phyloP scores from a whole-genome alignment of 2,329 filamentous ascomycete species.

The Sporothrix luriei region DNA sequence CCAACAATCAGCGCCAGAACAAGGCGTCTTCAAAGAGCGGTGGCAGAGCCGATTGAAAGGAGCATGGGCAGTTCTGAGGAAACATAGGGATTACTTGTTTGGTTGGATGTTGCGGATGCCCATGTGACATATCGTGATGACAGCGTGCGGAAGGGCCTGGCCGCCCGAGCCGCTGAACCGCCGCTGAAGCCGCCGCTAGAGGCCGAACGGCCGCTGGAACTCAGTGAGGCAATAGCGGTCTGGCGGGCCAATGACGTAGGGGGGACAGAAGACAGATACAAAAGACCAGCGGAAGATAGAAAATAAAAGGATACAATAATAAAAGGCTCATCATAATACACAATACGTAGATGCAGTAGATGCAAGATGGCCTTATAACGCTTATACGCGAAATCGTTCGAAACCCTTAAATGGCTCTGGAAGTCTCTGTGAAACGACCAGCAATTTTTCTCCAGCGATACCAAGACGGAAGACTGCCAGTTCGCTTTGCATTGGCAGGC shows the following conservation, averaged over 20 bases:
- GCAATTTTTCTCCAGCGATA: neutral
- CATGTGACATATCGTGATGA: constrained; percentile 14
- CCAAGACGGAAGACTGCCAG: neutral
- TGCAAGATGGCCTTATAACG: neutral
- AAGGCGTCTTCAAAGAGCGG: too few relatives aligned
- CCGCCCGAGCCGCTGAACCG: constrained; percentile 1
- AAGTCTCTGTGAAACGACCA: neutral
- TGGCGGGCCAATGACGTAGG: constrained; percentile 4
- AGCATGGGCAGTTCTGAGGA: too few relatives aligned
- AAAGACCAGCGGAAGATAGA: neutral
- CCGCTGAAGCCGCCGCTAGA: constrained; percentile 1
- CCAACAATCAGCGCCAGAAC: neutral
- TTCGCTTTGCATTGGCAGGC: neutral
- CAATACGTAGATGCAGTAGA: too few relatives aligned
- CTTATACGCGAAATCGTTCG: neutral
- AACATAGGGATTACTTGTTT: neutral
- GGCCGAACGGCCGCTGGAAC: neutral
- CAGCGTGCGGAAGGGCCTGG: neutral
- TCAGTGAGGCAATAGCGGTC: too few relatives aligned
- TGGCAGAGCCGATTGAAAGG: too few relatives aligned
- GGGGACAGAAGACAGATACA: too few relatives aligned
- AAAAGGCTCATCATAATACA: too few relatives aligned
- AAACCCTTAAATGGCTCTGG: neutral
- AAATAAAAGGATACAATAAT: neutral
- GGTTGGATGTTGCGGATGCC: neutral